Evolutionary conservation across 176 grass and related monocot genomes (phyloP).

Genomic region (Cenchrus americanus): DNA sequence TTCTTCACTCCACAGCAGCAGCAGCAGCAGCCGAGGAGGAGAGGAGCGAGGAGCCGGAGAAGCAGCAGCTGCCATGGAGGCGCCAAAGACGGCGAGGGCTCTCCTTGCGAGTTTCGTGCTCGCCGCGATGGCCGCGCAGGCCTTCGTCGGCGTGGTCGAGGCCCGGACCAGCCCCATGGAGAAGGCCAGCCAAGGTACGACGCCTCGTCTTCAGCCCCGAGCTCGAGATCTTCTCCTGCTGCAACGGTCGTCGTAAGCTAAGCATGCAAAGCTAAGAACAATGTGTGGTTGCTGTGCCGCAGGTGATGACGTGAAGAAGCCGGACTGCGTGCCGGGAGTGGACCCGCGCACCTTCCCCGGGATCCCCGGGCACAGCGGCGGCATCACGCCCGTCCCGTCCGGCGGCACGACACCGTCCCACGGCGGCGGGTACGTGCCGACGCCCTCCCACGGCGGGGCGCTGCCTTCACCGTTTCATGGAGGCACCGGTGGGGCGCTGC

Average conservation of each 20-base stretch:
- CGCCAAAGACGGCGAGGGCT: neutral
- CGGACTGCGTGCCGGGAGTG: slow-evolving; percentile 56
- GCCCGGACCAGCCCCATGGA: slow-evolving; percentile 27
- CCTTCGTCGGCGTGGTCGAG: slow-evolving; percentile 39
- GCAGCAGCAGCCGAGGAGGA: neutral
- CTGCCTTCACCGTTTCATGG: slow-evolving; percentile 15
- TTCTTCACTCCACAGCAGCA: neutral
- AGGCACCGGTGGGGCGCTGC: neutral
- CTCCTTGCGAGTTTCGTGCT: slow-evolving; percentile 47
- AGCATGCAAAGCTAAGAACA: too few relatives aligned
- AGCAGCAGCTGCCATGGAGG: slow-evolving; percentile 26
- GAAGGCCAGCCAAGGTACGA: slow-evolving; percentile 40
- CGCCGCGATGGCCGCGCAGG: slow-evolving; percentile 38
- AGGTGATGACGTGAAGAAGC: slow-evolving; percentile 56
- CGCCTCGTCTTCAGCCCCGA: neutral
- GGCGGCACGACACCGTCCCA: slow-evolving; percentile 5
- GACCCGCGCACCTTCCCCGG: slow-evolving; percentile 46
- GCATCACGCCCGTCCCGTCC: slow-evolving; percentile 41
- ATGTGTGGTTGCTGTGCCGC: neutral
- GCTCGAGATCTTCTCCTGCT: too few relatives aligned
- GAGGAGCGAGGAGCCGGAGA: neutral
- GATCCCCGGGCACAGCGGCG: slow-evolving; percentile 33
- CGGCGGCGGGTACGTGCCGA: neutral
- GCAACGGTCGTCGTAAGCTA: neutral
- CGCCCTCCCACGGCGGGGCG: slow-evolving; percentile 4